phyloP scores from a whole-genome alignment of 2,329 filamentous ascomycete genomes.

The Trichoderma gracile region DNA sequence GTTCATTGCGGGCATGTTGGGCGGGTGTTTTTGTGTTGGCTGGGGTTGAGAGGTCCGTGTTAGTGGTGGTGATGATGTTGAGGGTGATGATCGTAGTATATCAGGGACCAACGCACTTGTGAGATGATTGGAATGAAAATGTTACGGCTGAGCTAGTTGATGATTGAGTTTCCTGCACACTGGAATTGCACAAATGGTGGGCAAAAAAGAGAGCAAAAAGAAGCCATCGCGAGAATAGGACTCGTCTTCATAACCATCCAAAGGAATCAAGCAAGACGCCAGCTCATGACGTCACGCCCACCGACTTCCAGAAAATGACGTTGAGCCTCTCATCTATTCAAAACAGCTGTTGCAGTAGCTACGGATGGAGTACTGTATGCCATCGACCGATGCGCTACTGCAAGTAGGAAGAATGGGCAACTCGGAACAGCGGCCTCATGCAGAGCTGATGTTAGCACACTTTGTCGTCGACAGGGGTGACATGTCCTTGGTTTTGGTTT shows the following conservation, averaged over 20 bases:
- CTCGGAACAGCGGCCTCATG: too few relatives aligned
- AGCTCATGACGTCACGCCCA: constrained; percentile 15
- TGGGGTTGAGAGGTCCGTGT: neutral
- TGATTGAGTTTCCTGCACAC: too few relatives aligned
- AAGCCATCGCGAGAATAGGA: neutral
- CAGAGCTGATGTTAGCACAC: too few relatives aligned
- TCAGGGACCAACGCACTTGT: neutral
- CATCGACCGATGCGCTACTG: too few relatives aligned
- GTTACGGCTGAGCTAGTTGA: neutral
- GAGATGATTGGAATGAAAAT: neutral
- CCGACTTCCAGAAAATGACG: neutral
- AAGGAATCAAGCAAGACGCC: neutral
- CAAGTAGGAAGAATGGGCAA: too few relatives aligned
- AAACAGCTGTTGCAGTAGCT: too few relatives aligned
- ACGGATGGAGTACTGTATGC: too few relatives aligned
- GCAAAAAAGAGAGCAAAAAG: neutral
- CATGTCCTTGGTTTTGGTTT: too few relatives aligned
- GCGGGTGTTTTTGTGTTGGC: neutral
- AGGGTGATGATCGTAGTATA: neutral
- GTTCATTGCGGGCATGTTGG: constrained; percentile 24
- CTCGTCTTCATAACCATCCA: neutral
- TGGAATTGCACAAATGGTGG: neutral
- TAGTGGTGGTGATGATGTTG: neutral
- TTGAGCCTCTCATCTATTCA: neutral
- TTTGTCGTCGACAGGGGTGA: too few relatives aligned